Conservation (phyloP, 306 rosid genomes). For the Cotoneaster glaucophyllus region DNA sequence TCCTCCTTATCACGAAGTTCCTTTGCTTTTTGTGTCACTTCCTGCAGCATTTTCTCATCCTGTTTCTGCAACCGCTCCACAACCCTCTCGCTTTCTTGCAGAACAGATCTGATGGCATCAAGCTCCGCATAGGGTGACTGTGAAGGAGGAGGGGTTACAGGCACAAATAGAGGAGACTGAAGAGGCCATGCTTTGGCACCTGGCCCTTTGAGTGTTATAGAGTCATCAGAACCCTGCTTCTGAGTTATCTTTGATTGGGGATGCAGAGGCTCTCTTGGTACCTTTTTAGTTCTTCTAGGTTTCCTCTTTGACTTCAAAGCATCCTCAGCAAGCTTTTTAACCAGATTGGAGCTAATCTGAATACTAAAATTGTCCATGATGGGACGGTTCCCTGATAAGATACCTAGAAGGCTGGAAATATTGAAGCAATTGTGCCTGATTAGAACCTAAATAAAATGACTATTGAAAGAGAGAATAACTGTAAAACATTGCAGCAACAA, state of each 20-base stretch:
- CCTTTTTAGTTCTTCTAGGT: slow-evolving; percentile 51
- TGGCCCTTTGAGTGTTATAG: slow-evolving; percentile 31
- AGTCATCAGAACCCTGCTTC: slow-evolving; percentile 31
- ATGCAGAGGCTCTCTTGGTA: slow-evolving; percentile 36
- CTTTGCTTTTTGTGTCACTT: slow-evolving; percentile 84
- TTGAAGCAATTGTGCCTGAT: slow-evolving; percentile 9
- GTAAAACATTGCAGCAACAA: background rate
- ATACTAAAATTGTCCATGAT: slow-evolving; percentile 81
- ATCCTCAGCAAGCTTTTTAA: slow-evolving; percentile 56
- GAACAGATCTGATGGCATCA: slow-evolving; percentile 56
- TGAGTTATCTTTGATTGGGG: slow-evolving; percentile 39
- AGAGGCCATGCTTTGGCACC: slow-evolving; percentile 65
- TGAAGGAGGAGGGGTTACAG: slow-evolving; percentile 32
- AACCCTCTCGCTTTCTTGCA: slow-evolving; percentile 66
- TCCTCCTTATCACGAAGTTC: slow-evolving; percentile 90
- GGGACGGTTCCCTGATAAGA: slow-evolving; percentile 20
- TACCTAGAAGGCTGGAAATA: slow-evolving; percentile 26
- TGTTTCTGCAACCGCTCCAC: slow-evolving; percentile 71
- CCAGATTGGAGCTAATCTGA: slow-evolving; percentile 67
- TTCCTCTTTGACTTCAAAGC: slow-evolving; percentile 45
- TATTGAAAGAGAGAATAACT: background rate
- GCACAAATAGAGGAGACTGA: slow-evolving; percentile 56
- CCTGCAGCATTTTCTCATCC: slow-evolving; percentile 66
- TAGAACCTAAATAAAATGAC: slow-evolving; percentile 4
- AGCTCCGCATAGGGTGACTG: slow-evolving; percentile 47